Evolutionary conservation across 345 rosid species (phyloP), one percentile per base, ranked within the genome.

Genomic region (Heritiera fomes): DNA sequence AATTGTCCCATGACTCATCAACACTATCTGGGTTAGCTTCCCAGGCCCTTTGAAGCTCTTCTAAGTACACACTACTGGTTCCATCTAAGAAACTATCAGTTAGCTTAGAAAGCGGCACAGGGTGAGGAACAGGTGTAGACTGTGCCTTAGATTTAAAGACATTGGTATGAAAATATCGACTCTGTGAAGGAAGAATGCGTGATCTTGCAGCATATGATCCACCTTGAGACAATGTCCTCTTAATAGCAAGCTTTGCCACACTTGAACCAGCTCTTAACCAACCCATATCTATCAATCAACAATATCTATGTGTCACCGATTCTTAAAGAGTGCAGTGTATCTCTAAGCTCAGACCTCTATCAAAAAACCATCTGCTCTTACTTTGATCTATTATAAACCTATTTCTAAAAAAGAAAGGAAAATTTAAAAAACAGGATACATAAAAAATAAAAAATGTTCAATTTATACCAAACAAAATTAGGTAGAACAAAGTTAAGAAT

Each of bases 1-100:
- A 92, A 75, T 90, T 90, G 65, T 92, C 94, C 94, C 94, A 92
- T 0, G 97, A 89, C 80, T 91, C 97, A 80, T 92, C 97, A 41
- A 91, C 93, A 61, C 89, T 90, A 72, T 77, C 77, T 1, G 93
- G 91, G 41, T 92, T 93, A 83, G 28, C 28, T 23, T 23, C 28
- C 28, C 28, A 23, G 28, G 28, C 28, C 28, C 28, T 23, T 23
- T 23, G 28, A 23, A 23, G 28, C 28, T 23, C 28, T 0, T 23
- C 28, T 23, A 23, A 23, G 28, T 23, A 23, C 28, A 23, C 28
- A 23, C 0, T 23, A 23, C 28, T 23, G 28, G 28, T 23, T 23
- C 28, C 28, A 23, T 91, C 97, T 50, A 92, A 81, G 79, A 92
- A 92, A 67, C 90, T 91, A 79, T 92, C 97, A 69, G 94, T 88